Evolutionary conservation across 1,139 yeast species (phyloP).

Genomic region (Yamadazyma pseudoaaseri): DNA sequence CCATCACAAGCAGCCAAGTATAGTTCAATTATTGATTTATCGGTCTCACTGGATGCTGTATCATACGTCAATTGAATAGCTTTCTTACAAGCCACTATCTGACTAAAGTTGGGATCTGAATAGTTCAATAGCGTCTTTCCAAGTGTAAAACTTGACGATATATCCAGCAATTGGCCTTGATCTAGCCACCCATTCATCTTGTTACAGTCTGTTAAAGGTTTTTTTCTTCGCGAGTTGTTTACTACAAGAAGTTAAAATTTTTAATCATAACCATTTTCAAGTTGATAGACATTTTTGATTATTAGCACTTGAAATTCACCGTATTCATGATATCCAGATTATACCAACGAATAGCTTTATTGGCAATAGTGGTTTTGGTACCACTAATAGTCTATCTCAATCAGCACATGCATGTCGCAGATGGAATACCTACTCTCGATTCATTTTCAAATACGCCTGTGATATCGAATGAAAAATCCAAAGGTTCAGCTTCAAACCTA

Average conservation of each 20-base stretch:
- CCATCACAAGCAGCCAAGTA: conserved; percentile 54
- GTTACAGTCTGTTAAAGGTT: background rate
- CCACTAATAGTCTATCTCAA: conserved; percentile 16
- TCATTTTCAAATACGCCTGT: conserved; percentile 12
- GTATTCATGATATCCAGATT: conserved; percentile 14
- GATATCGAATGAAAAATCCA: background rate
- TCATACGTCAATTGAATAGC: conserved; percentile 32
- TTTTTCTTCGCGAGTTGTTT: background rate
- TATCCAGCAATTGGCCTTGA: conserved; percentile 7
- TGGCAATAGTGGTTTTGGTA: conserved; percentile 15
- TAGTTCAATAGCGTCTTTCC: conserved; percentile 17
- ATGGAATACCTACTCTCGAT: conserved; percentile 11
- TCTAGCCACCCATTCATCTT: conserved; percentile 20
- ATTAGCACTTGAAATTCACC: background rate
- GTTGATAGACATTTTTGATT: background rate
- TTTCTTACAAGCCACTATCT: conserved; percentile 48
- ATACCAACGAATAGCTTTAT: conserved; percentile 19
- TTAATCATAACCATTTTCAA: background rate
- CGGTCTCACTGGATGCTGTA: conserved; percentile 9
- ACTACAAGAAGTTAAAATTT: too few relatives aligned
- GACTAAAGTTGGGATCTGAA: conserved; percentile 39
- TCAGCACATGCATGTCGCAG: conserved; percentile 5
- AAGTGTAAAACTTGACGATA: conserved; percentile 6
- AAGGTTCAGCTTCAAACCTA: background rate
- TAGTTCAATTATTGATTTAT: conserved; percentile 24